phyloP scores from a whole-genome alignment of 345 rosid genomes.

The Hirschfeldia incana region DNA sequence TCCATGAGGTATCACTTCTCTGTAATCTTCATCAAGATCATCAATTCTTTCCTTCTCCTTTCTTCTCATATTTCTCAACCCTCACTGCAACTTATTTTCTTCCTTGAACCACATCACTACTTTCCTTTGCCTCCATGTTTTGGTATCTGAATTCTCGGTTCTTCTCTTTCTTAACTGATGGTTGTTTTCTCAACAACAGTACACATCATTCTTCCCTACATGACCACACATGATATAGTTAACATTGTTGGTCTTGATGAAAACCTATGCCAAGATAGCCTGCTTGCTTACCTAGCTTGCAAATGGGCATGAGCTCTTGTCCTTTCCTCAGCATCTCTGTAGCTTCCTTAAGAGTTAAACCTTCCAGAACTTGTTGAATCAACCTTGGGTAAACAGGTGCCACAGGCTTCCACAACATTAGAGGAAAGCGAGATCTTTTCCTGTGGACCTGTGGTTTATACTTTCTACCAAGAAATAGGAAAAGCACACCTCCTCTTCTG shows the following conservation, averaged over 20 bases:
- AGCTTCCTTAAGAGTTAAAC: conserved; percentile 68
- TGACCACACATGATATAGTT: neutral
- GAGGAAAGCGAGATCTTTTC: conserved; percentile 76
- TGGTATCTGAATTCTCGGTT: conserved; percentile 36
- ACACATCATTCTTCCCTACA: conserved; percentile 87
- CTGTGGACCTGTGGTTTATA: conserved; percentile 54
- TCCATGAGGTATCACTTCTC: conserved; percentile 54
- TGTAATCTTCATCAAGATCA: conserved; percentile 28
- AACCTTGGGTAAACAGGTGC: conserved; percentile 82
- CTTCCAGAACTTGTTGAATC: conserved; percentile 66
- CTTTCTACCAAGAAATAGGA: conserved; percentile 88
- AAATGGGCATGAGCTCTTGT: conserved; percentile 64
- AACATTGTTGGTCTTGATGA: neutral
- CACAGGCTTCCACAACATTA: conserved; percentile 90
- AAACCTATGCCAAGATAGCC: neutral
- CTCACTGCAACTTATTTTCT: conserved; percentile 21
- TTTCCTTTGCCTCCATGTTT: conserved; percentile 31
- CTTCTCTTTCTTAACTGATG: conserved; percentile 41
- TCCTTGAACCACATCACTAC: conserved; percentile 13
- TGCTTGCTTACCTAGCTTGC: conserved; percentile 66
- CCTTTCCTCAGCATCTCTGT: conserved; percentile 80
- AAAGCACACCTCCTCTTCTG: conserved; percentile 72
- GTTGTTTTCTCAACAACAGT: conserved; percentile 46
- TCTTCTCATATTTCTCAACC: conserved; percentile 33
- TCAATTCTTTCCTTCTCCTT: neutral